Conservation (phyloP, 2,329 filamentous ascomycete genomes). For the Trichophyton rubrum region DNA sequence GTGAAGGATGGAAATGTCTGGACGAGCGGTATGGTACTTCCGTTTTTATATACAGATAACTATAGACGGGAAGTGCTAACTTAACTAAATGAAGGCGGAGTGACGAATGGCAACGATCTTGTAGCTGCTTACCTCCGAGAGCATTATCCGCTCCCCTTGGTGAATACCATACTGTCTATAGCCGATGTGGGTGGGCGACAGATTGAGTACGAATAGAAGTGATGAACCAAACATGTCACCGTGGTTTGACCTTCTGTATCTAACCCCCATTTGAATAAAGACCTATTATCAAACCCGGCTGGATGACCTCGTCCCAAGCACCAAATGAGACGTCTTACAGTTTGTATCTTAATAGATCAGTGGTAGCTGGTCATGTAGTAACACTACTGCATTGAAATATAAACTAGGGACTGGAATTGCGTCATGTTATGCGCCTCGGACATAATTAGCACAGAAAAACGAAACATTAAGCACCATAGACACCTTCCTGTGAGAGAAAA, state of each 20-base stretch:
- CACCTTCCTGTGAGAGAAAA: not conserved
- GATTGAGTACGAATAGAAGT: not conserved
- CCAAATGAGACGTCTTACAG: too few relatives aligned
- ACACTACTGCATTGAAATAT: not conserved
- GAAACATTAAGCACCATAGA: not conserved
- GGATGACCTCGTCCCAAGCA: too few relatives aligned
- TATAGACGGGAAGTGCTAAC: not conserved
- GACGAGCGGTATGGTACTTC: constrained; percentile 6
- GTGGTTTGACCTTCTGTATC: not conserved
- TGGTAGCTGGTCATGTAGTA: not conserved
- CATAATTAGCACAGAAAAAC: not conserved
- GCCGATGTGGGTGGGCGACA: constrained; percentile 5
- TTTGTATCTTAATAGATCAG: too few relatives aligned
- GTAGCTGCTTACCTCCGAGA: constrained; percentile 7
- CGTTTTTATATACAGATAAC: not conserved
- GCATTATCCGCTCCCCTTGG: constrained; percentile 4
- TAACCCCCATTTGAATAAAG: not conserved
- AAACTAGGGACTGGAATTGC: not conserved
- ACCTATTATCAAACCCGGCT: too few relatives aligned
- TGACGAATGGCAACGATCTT: constrained; percentile 8
- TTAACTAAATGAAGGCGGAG: not conserved
- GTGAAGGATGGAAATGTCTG: constrained; percentile 9
- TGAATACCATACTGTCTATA: constrained; percentile 4
- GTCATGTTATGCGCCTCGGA: not conserved
- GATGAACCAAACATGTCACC: not conserved